Conservation (phyloP, 2,329 filamentous ascomycete genomes). For the Orbilia quercus region DNA sequence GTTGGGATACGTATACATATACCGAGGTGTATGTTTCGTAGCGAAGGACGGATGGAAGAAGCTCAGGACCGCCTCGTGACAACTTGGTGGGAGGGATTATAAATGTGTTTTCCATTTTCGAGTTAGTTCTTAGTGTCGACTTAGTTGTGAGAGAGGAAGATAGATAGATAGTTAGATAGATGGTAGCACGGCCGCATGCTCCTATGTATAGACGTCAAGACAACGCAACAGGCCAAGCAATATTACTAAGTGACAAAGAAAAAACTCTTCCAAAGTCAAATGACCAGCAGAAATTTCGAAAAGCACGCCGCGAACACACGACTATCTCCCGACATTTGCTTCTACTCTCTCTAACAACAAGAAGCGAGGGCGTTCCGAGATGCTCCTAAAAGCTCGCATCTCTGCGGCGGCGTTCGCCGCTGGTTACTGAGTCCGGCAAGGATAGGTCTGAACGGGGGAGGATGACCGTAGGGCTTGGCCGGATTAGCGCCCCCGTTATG, state of each 20-base stretch:
- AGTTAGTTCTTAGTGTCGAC: background rate
- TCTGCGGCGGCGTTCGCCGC: conserved; percentile 53
- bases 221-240: conserved; percentile 7
- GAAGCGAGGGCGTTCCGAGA: conserved; percentile 26
- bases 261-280: conserved; percentile 42
- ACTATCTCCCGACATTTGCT: conserved; percentile 57
- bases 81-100: conserved; percentile 18
- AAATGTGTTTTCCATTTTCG: conserved; percentile 14
- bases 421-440: conserved; percentile 30
- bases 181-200: no score
- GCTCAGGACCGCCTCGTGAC: conserved; percentile 15
- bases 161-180: no score
- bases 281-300: conserved; percentile 37
- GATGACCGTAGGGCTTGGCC: conserved; percentile 35
- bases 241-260: background rate
- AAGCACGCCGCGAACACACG: conserved; percentile 41
- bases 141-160: background rate
- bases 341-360: conserved; percentile 19
- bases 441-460: conserved; percentile 19
- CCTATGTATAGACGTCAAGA: conserved; percentile 22
- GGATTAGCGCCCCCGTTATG: conserved; percentile 52
- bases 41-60: background rate
- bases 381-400: conserved; percentile 49
- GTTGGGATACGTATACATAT: conserved; percentile 8
- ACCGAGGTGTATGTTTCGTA: conserved; percentile 17